These are phyloP conservation scores for Thraustotheca clavata DNA, from an alignment of 352 stramenopile species.

Conservation along the genomic window DNA sequence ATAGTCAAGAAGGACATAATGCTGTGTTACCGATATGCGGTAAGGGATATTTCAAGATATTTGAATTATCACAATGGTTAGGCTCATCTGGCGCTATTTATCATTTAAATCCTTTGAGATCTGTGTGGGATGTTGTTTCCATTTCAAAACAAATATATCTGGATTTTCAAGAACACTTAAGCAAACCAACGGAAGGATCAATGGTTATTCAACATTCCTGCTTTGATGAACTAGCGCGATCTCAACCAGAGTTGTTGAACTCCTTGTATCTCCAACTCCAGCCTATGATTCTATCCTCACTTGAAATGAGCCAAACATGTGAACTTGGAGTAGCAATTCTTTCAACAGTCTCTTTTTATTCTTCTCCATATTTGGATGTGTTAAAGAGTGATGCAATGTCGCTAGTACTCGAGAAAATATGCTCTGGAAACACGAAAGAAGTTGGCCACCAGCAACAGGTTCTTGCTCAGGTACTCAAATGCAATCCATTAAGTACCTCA, in stretches of 20 bases:
- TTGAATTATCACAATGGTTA: not conserved
- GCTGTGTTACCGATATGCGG: not conserved
- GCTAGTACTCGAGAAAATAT: not conserved
- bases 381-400: not conserved
- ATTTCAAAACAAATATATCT: constrained; percentile 74
- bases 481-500: not conserved
- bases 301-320: not conserved
- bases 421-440: not conserved
- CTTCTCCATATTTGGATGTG: constrained; percentile 14
- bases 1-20: not conserved
- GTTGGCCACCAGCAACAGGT: not conserved
- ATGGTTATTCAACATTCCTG: constrained; percentile 47
- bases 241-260: constrained; percentile 14
- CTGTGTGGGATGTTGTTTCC: constrained; percentile 50
- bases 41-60: too few relatives aligned
- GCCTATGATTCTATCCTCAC: not conserved
- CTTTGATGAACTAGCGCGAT: constrained; percentile 35
- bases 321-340: constrained; percentile 5
- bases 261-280: not conserved
- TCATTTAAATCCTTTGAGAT: constrained; percentile 32
- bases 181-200: constrained; percentile 28
- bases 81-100: constrained; percentile 48
- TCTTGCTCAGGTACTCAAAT: not conserved
- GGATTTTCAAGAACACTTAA: constrained; percentile 34
- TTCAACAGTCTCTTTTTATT: constrained; percentile 16